Evolutionary conservation across 139 green algal genomes (phyloP), one percentile per base, ranked within the genome.

Genomic region (Astrephomene gubernaculifera): DNA sequence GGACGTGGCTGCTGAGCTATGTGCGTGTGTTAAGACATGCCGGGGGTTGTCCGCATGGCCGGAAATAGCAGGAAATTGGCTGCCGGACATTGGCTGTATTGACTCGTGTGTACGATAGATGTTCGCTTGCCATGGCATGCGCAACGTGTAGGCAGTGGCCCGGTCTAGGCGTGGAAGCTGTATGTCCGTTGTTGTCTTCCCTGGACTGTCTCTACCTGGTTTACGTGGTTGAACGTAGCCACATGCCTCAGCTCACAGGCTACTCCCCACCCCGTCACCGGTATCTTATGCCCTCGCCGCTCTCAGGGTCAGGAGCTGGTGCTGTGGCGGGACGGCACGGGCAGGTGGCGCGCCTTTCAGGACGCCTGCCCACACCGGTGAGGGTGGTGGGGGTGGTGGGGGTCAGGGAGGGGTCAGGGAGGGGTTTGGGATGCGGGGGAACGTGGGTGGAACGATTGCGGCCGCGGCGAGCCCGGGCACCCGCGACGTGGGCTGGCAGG

Each of bases 331-430:
- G 78, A 84, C 44, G 78, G 63, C 33, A 24, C 29, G 6, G 78
- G 78, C 38, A 27, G 2, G n/a, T 84, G 78, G 78, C 43, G 78
- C 17, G 78, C 78, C 4, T 75, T 75, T 27, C 9, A 36, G 43
- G 78, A 84, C 61, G 44, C 43, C 4, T 84, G 78, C 43, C 78
- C 78, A 1, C 78, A 84, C 78, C 45, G 78, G 61, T 83, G 36
- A 38, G 67, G 12, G 49, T 57, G 12, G 12, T 57, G 14, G 49
- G 14, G 49, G 49, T 57, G 49, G 49, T 57, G 49, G 49, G 49
- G 49, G 12, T 12, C 14, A 25, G 49, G 49, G 12, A 57, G 17
- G 17, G 17, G 17, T 17, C 49, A 17, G 12, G 49, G 12, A n/a
- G n/a, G 49, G 12, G 49, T 57, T 57, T 57, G 49, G 49, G 17